Base-by-base conservation (phyloP, 352 stramenopile genomes). In the Blastocystis sp. region DNA sequence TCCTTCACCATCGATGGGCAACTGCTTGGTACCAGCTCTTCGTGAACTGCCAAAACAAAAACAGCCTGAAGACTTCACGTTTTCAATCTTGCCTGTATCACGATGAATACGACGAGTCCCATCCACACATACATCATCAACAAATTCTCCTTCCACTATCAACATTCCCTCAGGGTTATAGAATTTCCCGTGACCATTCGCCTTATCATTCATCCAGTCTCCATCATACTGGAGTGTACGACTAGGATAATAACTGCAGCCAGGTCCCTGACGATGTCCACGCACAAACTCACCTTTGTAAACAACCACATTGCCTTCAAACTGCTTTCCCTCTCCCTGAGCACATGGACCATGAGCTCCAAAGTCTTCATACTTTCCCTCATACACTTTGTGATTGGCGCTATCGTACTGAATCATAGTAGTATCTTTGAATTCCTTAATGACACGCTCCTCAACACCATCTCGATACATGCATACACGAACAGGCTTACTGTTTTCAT, bases 71-170 rank as follows among this genome's bases (percentile, higher is more conserved):
- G 35, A 39, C 4, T 35, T 14, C 37, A 39, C 61, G 32, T 35
- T 35, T 16, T 73, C 71, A 24, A 83, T 43, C 9, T 59, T 57
- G 12, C 71, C 71, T 6, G 46, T 37, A 11, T 67, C 71, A 2
- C 56, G 14, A 42, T 66, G 27, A 16, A 83, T 37, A 24, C 46
- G 46, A 9, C 35, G n/a, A 37, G 37, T 54, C 11, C 29, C 71
- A 35, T 16, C 51, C 27, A 56, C 51, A 54, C 51, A 65, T 14
- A 83, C 71, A 56, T 66, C 37, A 43, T 83, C 71, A 0, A 65
- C 46, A 43, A 83, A 83, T 49, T 83, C 71, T n/a, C 71, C 71
- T 49, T 83, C 71, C 46, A 59, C 49, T 54, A 83, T n/a, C 27
- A 83, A 56, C 49, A 52, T 66, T 0, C 71, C 71, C 49, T 63